Conservation (phyloP, 164 flowering plant species). For the Liriodendron chinense region DNA sequence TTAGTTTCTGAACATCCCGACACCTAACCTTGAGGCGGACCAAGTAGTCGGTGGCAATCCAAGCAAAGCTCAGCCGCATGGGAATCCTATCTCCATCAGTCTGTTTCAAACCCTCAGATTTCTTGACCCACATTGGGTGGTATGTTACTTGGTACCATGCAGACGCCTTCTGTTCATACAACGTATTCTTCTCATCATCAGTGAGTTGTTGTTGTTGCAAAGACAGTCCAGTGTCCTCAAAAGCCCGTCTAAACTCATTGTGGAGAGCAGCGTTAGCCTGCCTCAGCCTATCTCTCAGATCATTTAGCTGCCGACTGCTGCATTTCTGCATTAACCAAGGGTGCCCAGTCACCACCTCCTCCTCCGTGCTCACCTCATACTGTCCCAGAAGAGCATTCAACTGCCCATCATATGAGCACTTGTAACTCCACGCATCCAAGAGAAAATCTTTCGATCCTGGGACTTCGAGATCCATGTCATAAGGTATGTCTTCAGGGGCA, state of each 20-base stretch:
- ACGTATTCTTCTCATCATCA: conserved; percentile 50
- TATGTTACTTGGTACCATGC: conserved; percentile 96
- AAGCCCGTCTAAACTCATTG: conserved; percentile 62
- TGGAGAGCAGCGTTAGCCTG: conserved; percentile 59
- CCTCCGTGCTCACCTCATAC: conserved; percentile 73
- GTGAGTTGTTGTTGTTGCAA: conserved; percentile 28
- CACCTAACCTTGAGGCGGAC: conserved; percentile 67
- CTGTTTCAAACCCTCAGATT: conserved; percentile 38
- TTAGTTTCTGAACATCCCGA: conserved; percentile 17
- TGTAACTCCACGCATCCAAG: conserved; percentile 66
- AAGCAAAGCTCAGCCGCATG: conserved; percentile 73
- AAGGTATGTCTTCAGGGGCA: conserved; percentile 36
- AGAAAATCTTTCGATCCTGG: conserved; percentile 52
- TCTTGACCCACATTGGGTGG: conserved; percentile 66
- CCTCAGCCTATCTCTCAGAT: conserved; percentile 75
- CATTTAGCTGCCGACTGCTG: conserved; percentile 70
- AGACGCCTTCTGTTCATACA: conserved; percentile 81
- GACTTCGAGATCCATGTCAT: conserved; percentile 64
- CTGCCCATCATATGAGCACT: conserved; percentile 75
- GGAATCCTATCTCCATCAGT: conserved; percentile 26
- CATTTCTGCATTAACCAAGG: conserved; percentile 86
- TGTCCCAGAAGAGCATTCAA: conserved; percentile 66
- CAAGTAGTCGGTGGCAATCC: conserved; percentile 89
- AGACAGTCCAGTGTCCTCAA: conserved; percentile 48
- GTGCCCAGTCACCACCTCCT: conserved; percentile 88